A percentile compares a stretch with the other conserved stretches of the same genome.
Evolutionary conservation across 306 rosid genomes (phyloP).

Genomic region (Pachyrhizus erosus): DNA sequence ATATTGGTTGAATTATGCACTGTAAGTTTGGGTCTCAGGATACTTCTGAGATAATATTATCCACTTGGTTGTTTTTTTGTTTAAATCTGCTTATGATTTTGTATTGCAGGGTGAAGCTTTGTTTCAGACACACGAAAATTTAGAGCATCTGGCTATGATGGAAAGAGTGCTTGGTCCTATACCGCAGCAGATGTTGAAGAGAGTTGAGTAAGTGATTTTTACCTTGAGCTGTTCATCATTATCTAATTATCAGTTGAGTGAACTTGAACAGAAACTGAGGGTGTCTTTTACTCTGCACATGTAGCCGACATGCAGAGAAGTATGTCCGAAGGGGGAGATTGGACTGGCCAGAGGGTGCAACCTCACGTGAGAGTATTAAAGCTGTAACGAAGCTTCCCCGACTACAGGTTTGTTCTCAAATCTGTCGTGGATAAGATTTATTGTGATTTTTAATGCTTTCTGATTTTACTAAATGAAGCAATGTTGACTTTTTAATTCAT

Average conservation of each 20-base stretch:
- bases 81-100: neutral
- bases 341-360: slow-evolving; percentile 93
- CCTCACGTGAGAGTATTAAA: slow-evolving; percentile 86
- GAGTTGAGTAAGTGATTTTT: slow-evolving; percentile 69
- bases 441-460: neutral
- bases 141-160: slow-evolving; percentile 99
- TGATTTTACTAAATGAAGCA: neutral
- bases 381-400: slow-evolving; percentile 84
- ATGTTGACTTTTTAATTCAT: neutral
- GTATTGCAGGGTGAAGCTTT: slow-evolving; percentile 86
- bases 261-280: neutral
- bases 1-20: slow-evolving; percentile 92
- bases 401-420: slow-evolving; percentile 65
- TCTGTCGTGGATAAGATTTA: neutral
- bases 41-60: no score
- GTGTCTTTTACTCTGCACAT: neutral
- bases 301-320: slow-evolving; percentile 90
- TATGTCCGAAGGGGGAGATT: slow-evolving; percentile 84
- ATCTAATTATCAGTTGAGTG: neutral
- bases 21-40: slow-evolving; percentile 45
- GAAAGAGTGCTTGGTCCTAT: slow-evolving; percentile 85
- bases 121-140: slow-evolving; percentile 95
- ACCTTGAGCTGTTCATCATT: neutral
- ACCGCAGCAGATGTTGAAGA: slow-evolving; percentile 73
- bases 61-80: no score